These are phyloP conservation scores for Aegle marmelos DNA, from an alignment of 345 rosid genomes.

Conservation along the genomic window DNA sequence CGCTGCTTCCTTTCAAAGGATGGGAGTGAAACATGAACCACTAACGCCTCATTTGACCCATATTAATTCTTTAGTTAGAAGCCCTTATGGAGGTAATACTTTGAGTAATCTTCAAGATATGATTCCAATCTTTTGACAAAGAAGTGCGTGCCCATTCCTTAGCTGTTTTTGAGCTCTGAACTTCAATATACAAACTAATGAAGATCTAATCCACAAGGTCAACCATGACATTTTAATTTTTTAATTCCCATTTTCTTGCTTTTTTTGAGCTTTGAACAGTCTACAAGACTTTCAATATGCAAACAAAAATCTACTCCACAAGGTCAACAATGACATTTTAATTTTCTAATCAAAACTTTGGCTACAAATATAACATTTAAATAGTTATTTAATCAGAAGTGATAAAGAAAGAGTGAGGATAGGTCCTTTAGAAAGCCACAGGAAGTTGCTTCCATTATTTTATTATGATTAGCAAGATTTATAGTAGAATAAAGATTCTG, in stretches of 20 bases:
- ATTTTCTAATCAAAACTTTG: neutral
- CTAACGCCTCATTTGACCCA: neutral
- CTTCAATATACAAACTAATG: neutral
- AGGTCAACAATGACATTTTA: neutral
- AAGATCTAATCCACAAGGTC: neutral
- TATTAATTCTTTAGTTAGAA: neutral
- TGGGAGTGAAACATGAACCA: neutral
- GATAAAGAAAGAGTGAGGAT: neutral
- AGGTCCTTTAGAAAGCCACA: neutral
- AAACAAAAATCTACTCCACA: neutral
- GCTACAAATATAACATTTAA: neutral
- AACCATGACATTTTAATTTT: neutral
- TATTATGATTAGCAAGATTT: neutral
- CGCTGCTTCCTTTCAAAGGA: neutral
- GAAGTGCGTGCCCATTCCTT: neutral
- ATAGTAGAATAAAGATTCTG: neutral
- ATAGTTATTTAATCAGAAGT: neutral
- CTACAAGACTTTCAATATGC: neutral
- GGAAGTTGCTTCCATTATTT: neutral
- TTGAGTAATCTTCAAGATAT: neutral
- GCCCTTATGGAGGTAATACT: neutral
- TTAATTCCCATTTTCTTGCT: neutral
- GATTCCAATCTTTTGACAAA: neutral
- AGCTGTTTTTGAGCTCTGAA: neutral
- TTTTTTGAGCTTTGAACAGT: neutral